Percentiles rank a stretch among this genome's conserved stretches.
Evolutionary conservation across 805 yeast species (phyloP).

Genomic region (Metschnikowia anglica): DNA sequence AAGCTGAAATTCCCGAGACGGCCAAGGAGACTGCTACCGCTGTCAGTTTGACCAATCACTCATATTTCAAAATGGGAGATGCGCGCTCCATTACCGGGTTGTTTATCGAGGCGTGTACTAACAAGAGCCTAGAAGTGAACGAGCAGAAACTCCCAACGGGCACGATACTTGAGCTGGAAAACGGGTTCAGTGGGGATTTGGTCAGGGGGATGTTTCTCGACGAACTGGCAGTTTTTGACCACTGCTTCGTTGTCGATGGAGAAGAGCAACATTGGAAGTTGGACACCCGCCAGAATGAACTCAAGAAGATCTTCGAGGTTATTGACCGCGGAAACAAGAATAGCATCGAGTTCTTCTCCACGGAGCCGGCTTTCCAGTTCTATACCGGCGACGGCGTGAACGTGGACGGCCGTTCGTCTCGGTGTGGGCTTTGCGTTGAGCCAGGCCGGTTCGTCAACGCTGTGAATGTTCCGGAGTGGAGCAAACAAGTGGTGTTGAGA

Average conservation of each 20-base stretch:
- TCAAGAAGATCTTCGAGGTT: constrained; percentile 43
- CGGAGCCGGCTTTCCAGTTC: constrained; percentile 67
- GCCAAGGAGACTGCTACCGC: constrained; percentile 44
- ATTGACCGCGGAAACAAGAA: constrained; percentile 44
- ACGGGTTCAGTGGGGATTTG: constrained; percentile 26
- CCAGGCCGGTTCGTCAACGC: constrained; percentile 61
- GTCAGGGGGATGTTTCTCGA: constrained; percentile 16
- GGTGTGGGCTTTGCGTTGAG: constrained; percentile 62
- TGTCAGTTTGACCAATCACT: constrained; percentile 60
- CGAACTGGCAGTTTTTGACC: constrained; percentile 31
- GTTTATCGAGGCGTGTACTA: constrained; percentile 34
- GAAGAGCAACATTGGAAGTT: constrained; percentile 29
- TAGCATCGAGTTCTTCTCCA: constrained; percentile 46
- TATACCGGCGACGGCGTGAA: constrained; percentile 58
- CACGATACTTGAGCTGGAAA: constrained; percentile 20
- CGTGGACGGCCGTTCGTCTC: constrained; percentile 33
- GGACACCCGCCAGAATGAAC: constrained; percentile 47
- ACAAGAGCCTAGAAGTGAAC: constrained; percentile 44
- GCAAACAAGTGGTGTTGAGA: constrained; percentile 43
- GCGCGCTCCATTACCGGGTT: constrained; percentile 33
- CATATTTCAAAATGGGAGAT: constrained; percentile 53
- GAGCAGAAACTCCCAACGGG: constrained; percentile 48
- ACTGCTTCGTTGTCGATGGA: constrained; percentile 52
- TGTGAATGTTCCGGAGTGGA: constrained; percentile 47
- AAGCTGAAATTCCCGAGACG: constrained; percentile 31